Evolutionary conservation across 163 green algal species (phyloP).

Genomic region (Chloroidium sp.): DNA sequence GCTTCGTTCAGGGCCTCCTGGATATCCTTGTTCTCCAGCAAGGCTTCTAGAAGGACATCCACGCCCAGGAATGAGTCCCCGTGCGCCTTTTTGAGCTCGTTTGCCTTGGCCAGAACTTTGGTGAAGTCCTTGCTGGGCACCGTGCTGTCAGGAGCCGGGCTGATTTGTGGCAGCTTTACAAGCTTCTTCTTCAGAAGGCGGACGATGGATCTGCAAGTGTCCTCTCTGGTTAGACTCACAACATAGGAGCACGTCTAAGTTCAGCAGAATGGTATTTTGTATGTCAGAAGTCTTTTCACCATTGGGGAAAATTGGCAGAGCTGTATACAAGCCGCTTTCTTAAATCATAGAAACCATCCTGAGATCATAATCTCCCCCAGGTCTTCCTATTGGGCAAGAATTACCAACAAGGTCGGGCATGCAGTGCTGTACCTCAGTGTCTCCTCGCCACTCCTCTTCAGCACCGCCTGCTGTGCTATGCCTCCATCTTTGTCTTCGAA

Average conservation of each 20-base stretch:
- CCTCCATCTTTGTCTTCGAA: conserved; percentile 60
- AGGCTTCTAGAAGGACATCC: conserved; percentile 56
- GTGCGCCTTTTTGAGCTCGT: conserved; percentile 59
- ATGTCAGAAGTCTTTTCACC: no score
- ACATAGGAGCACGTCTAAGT: no score
- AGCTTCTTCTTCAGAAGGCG: conserved; percentile 54
- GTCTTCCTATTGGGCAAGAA: no score
- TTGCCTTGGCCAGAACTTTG: conserved; percentile 28
- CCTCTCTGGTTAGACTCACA: no score
- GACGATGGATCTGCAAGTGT: conserved; percentile 28
- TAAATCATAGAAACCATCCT: no score
- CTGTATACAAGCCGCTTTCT: no score
- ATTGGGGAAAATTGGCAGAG: no score
- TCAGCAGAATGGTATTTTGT: no score
- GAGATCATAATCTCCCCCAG: no score
- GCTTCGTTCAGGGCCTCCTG: conserved; percentile 37
- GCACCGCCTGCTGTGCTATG: conserved; percentile 25
- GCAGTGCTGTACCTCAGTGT: conserved; percentile 9
- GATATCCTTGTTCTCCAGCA: conserved; percentile 44
- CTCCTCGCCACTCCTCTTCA: conserved; percentile 34
- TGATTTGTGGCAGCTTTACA: conserved; percentile 50
- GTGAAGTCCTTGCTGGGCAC: conserved; percentile 27
- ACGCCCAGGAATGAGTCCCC: conserved; percentile 64
- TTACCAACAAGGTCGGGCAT: no score
- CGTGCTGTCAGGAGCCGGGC: conserved; percentile 46